phyloP scores from a whole-genome alignment of 164 flowering plant genomes.

The Magnolia changhungtana region DNA sequence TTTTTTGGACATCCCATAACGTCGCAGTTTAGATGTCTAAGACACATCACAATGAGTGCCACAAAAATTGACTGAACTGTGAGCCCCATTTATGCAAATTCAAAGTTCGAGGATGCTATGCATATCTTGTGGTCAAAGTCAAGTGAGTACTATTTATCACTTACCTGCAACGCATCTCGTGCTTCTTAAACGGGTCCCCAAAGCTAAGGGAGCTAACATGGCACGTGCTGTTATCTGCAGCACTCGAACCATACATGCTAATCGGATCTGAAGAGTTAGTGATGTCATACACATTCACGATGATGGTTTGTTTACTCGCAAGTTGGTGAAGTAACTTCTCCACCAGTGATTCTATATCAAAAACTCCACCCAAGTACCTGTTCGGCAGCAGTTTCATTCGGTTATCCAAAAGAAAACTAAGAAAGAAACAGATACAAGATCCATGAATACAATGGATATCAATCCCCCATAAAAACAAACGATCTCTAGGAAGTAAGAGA shows the following conservation, averaged over 20 bases:
- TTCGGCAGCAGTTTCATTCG: background rate
- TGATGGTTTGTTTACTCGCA: conserved; percentile 87
- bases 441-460: too few relatives aligned
- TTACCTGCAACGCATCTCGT: conserved; percentile 98
- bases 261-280: conserved; percentile 67
- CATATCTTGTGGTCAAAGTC: too few relatives aligned
- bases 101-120: too few relatives aligned
- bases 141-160: conserved; percentile 2
- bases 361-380: conserved; percentile 94
- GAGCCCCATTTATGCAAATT: too few relatives aligned
- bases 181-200: conserved; percentile 88
- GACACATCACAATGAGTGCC: too few relatives aligned
- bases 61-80: too few relatives aligned
- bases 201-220: conserved; percentile 68
- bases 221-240: conserved; percentile 37
- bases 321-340: conserved; percentile 93
- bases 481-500: too few relatives aligned
- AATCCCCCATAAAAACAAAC: too few relatives aligned
- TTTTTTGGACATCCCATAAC: too few relatives aligned
- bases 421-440: too few relatives aligned
- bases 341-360: conserved; percentile 85
- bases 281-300: conserved; percentile 86
- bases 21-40: too few relatives aligned
- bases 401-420: background rate
- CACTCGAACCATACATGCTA: conserved; percentile 81